A percentile compares a stretch with the other conserved stretches of the same genome.
Conservation (phyloP, 78 protist species). For the Dictyostelium intermedium region DNA sequence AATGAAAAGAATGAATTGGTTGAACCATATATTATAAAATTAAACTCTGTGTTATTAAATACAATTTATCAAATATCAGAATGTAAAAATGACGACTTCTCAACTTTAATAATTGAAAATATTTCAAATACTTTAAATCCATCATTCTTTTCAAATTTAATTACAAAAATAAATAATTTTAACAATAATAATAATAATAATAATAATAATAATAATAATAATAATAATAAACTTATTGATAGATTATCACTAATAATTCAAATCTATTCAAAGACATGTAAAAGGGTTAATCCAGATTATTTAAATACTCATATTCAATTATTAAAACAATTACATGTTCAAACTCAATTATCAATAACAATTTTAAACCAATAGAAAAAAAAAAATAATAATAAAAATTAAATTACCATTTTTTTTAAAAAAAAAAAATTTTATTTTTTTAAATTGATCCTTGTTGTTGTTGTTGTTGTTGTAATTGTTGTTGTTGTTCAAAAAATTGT, state of each 20-base stretch:
- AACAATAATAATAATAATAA: not conserved
- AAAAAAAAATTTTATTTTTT: not conserved
- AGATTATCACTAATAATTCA: not conserved
- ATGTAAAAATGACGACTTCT: not conserved
- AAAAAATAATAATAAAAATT: no score
- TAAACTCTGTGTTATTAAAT: not conserved
- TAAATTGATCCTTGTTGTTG: not conserved
- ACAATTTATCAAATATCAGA: not conserved
- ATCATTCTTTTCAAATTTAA: not conserved
- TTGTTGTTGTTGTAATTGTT: not conserved
- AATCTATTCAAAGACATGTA: not conserved
- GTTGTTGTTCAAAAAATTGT: not conserved
- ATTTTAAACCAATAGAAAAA: not conserved
- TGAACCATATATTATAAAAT: not conserved
- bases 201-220: not conserved
- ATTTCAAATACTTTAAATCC: not conserved
- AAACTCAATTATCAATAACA: not conserved
- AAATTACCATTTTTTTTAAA: no score
- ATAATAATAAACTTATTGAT: not conserved
- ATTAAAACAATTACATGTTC: not conserved
- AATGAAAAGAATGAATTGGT: not conserved
- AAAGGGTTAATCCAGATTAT: not conserved
- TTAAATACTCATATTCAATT: not conserved
- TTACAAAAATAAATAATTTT: not conserved
- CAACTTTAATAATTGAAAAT: not conserved